Conservation (phyloP, 352 stramenopile genomes). For the Pythium dissimile region DNA sequence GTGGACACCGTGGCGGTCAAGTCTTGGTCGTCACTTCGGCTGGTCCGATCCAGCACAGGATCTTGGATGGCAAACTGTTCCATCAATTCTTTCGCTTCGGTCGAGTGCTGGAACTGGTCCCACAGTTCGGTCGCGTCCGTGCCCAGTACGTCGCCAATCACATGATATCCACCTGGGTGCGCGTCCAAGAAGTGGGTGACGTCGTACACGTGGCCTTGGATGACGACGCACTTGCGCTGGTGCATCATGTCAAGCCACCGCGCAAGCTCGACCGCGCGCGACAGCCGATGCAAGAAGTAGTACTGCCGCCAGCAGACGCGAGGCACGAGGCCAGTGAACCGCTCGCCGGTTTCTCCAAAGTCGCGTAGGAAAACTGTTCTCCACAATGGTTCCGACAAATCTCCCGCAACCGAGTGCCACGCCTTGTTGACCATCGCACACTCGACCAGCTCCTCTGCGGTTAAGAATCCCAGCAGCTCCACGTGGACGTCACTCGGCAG, state of each 20-base stretch:
- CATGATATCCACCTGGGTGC: slow-evolving; percentile 64
- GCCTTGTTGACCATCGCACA: slow-evolving; percentile 40
- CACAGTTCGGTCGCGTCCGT: slow-evolving; percentile 65
- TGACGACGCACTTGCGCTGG: slow-evolving; percentile 53
- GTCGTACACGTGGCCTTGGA: slow-evolving; percentile 65
- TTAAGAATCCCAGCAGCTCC: slow-evolving; percentile 54
- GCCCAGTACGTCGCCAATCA: slow-evolving; percentile 67
- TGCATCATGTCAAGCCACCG: slow-evolving; percentile 39
- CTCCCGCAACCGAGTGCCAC: slow-evolving; percentile 32
- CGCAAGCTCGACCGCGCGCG: slow-evolving; percentile 57
- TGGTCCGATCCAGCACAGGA: slow-evolving; percentile 22
- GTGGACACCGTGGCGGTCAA: background rate
- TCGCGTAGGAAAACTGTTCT: slow-evolving; percentile 46
- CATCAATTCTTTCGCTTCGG: slow-evolving; percentile 60
- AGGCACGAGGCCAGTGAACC: slow-evolving; percentile 47
- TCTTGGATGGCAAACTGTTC: slow-evolving; percentile 56
- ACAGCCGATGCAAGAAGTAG: slow-evolving; percentile 70
- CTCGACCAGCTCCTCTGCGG: slow-evolving; percentile 37
- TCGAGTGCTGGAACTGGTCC: slow-evolving; percentile 69
- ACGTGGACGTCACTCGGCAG: slow-evolving; percentile 43
- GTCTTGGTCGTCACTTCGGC: background rate
- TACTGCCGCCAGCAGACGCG: slow-evolving; percentile 61
- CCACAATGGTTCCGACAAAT: slow-evolving; percentile 45
- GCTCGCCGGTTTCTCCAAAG: slow-evolving; percentile 45
- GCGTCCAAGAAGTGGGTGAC: slow-evolving; percentile 61